A percentile compares a stretch with the other conserved stretches of the same genome.
phyloP scores from a whole-genome alignment of 2,329 filamentous ascomycete species.

The Rutstroemia sp. region DNA sequence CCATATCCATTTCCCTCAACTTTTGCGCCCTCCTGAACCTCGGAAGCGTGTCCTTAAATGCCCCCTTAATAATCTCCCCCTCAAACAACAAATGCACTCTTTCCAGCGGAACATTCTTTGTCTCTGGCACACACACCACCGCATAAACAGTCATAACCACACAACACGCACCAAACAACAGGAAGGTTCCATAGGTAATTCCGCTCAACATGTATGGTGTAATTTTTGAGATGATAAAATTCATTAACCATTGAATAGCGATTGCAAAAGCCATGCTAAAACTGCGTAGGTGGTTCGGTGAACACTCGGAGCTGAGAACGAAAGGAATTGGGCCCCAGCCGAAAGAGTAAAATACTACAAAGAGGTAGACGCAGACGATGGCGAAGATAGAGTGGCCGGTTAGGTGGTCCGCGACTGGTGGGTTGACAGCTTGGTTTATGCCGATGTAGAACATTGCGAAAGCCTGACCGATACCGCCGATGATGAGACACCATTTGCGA shows the following conservation, averaged over 20 bases:
- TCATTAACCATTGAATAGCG: constrained; percentile 65
- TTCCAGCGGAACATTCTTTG: constrained; percentile 61
- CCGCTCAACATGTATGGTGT: constrained; percentile 19
- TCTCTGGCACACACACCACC: constrained; percentile 46
- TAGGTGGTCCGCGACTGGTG: constrained; percentile 35
- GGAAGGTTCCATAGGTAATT: constrained; percentile 21
- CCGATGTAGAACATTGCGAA: constrained; percentile 60
- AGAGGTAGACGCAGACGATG: constrained; percentile 63
- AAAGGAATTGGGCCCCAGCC: constrained; percentile 64
- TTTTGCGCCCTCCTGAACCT: not conserved
- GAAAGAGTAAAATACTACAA: constrained; percentile 59
- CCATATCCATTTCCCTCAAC: not conserved
- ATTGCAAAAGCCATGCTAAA: constrained; percentile 51
- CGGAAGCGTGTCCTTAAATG: constrained; percentile 4
- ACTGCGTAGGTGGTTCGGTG: constrained; percentile 43
- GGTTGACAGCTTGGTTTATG: constrained; percentile 41
- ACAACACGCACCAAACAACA: constrained; percentile 18
- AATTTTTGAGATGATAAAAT: constrained; percentile 55
- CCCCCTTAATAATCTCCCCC: not conserved
- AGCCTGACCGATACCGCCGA: constrained; percentile 49
- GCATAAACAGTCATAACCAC: constrained; percentile 8
- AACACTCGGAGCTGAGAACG: constrained; percentile 65
- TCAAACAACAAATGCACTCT: constrained; percentile 35
- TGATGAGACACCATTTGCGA: constrained; percentile 46
- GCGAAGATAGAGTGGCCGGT: constrained; percentile 44